These are phyloP conservation scores for Ormosia emarginata DNA, from an alignment of 306 rosid genomes.

Conservation along the genomic window DNA sequence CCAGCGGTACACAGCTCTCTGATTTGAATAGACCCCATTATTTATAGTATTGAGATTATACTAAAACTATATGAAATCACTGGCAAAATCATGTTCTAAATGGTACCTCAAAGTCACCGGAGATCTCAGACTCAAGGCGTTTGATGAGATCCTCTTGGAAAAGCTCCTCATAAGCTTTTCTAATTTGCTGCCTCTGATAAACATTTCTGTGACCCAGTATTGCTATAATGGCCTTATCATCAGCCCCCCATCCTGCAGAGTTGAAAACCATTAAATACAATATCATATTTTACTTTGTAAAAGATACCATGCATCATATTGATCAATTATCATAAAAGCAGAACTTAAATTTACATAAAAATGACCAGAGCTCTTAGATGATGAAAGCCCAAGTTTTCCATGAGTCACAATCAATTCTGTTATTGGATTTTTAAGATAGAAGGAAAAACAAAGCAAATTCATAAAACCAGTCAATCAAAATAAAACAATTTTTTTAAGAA, in stretches of 20 bases:
- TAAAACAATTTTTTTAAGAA: not conserved
- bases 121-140: conserved; percentile 81
- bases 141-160: conserved; percentile 73
- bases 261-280: not conserved
- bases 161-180: conserved; percentile 56
- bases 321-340: not conserved
- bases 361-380: not conserved
- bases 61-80: not conserved
- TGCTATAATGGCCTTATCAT: conserved; percentile 59
- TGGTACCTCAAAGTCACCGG: conserved; percentile 86
- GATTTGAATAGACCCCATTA: not conserved
- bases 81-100: not conserved
- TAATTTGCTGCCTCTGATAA: conserved; percentile 63
- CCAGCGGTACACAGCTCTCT: conserved; percentile 83
- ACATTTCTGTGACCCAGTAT: conserved; percentile 68
- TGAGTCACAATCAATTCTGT: not conserved
- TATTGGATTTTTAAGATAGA: not conserved
- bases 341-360: not conserved
- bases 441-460: not conserved
- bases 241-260: conserved; percentile 74
- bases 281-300: not conserved
- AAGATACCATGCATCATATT: not conserved
- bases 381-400: not conserved
- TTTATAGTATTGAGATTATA: not conserved
- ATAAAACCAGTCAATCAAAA: not conserved